Conservation (phyloP, 2,329 filamentous ascomycete species). For the Sporothrix pallida region DNA sequence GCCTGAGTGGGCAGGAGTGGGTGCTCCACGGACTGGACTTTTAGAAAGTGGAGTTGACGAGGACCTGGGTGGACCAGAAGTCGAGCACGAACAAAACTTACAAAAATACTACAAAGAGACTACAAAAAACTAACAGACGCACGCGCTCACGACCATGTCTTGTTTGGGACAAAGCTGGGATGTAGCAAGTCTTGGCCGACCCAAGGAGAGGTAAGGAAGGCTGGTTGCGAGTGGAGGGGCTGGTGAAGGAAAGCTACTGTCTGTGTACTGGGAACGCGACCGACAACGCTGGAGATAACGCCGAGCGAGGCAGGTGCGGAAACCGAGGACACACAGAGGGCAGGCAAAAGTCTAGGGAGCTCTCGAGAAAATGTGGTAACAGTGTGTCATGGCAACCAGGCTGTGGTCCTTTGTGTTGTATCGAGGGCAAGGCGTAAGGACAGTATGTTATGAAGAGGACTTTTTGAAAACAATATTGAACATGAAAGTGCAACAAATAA, state of each 20-base stretch:
- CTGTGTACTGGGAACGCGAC: too few relatives aligned
- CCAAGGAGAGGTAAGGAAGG: neutral
- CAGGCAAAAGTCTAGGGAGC: too few relatives aligned
- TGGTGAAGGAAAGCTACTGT: neutral
- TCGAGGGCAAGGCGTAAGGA: neutral
- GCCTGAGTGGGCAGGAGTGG: neutral
- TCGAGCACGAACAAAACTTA: neutral
- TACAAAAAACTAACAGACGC: neutral
- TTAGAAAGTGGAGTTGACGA: neutral
- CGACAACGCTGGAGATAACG: neutral
- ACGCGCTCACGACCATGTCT: constrained; percentile 17
- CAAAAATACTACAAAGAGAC: neutral
- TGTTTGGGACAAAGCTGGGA: neutral
- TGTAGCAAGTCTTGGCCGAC: constrained; percentile 7
- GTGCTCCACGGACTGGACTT: neutral
- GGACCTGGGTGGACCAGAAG: neutral
- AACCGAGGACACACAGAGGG: neutral
- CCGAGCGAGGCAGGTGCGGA: neutral
- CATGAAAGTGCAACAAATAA: neutral
- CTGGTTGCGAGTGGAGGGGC: neutral
- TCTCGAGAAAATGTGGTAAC: neutral
- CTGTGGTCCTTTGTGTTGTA: neutral
- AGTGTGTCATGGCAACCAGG: neutral
- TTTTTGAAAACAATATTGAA: neutral
- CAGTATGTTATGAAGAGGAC: neutral